Conservation (phyloP, 2,329 filamentous ascomycete genomes). For the Diaporthe sp. region DNA sequence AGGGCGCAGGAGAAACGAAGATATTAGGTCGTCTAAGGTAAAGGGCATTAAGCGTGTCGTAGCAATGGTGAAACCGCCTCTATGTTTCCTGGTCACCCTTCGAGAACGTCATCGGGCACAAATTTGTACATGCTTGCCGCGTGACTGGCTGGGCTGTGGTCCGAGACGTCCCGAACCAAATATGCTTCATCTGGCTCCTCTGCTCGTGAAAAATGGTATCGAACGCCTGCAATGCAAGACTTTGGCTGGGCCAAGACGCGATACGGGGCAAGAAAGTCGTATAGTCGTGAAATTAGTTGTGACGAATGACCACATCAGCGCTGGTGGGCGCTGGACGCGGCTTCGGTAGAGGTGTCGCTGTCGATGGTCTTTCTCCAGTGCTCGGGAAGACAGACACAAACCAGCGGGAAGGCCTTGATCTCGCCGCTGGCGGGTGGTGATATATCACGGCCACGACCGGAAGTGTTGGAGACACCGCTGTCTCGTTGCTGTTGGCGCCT, state of each 20-base stretch:
- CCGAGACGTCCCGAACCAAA: conserved; percentile 1
- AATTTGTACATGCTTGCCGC: conserved; percentile 35
- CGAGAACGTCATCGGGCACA: conserved; percentile 16
- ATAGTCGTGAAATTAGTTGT: conserved; percentile 39
- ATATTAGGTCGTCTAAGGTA: conserved; percentile 48
- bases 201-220: conserved; percentile 20
- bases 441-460: conserved; percentile 68
- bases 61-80: conserved; percentile 25
- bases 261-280: conserved; percentile 45
- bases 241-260: conserved; percentile 40
- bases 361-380: conserved; percentile 98
- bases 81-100: not conserved
- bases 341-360: conserved; percentile 81
- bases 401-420: conserved; percentile 97
- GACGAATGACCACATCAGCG: conserved; percentile 5
- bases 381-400: conserved; percentile 94
- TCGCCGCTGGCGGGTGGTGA: conserved; percentile 81
- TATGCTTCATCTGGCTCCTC: conserved; percentile 26
- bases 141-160: not conserved
- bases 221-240: conserved; percentile 33
- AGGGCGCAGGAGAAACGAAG: conserved; percentile 48
- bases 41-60: conserved; percentile 54
- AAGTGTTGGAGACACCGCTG: conserved; percentile 91
- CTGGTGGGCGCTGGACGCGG: conserved; percentile 63
- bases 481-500: conserved; percentile 85